Percentiles rank a stretch among this genome's conserved stretches.
Conservation (phyloP, 139 green algal genomes). For the Coccomyxa sp. region DNA sequence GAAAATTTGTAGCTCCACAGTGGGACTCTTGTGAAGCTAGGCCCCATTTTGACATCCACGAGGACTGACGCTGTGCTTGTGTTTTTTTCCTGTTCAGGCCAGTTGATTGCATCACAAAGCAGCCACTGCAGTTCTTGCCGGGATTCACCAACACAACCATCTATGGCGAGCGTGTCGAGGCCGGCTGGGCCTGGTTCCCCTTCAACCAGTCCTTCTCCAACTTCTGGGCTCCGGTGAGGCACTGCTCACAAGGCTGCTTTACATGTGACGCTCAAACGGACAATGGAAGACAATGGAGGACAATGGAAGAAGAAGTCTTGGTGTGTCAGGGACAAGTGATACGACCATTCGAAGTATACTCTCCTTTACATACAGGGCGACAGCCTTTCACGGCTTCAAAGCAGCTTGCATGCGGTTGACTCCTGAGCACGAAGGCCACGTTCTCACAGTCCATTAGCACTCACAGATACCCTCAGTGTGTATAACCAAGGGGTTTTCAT, state of each 20-base stretch:
- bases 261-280: not conserved
- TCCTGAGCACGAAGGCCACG: too few relatives aligned
- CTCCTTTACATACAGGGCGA: not conserved
- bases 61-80: too few relatives aligned
- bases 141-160: slow-evolving; percentile 21
- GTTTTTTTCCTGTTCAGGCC: slow-evolving; percentile 1
- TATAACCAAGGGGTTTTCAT: too few relatives aligned
- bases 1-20: too few relatives aligned
- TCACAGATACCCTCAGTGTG: too few relatives aligned
- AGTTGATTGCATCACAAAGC: slow-evolving; percentile 21
- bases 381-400: not conserved
- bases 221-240: not conserved
- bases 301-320: not conserved
- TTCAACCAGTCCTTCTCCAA: slow-evolving; percentile 18
- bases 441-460: too few relatives aligned
- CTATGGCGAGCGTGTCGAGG: slow-evolving; percentile 23
- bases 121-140: slow-evolving; percentile 10
- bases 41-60: too few relatives aligned
- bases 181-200: slow-evolving; percentile 19
- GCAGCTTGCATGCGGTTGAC: not conserved
- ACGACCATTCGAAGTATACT: too few relatives aligned
- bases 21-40: too few relatives aligned
- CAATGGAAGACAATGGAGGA: not conserved
- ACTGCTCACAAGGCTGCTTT: not conserved
- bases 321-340: not conserved